Conservation (phyloP, 2,329 filamentous ascomycete species). For the Alternaria burnsii region DNA sequence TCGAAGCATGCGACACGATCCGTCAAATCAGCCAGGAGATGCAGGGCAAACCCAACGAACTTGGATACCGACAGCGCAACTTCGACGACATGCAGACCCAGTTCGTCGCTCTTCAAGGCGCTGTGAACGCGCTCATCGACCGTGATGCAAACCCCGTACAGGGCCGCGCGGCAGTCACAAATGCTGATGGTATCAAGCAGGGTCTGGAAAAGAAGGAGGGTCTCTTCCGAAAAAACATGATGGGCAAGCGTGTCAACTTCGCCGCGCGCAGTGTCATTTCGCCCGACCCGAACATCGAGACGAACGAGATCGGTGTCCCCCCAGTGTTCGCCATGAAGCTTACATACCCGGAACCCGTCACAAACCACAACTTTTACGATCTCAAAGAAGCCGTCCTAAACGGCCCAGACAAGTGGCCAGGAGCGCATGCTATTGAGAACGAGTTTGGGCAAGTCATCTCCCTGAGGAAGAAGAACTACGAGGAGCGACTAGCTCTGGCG, state of each 20-base stretch:
- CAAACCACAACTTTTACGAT: slow-evolving; percentile 95
- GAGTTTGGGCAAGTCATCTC: slow-evolving; percentile 93
- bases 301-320: slow-evolving; percentile 97
- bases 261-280: slow-evolving; percentile 97
- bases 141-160: slow-evolving; percentile 84
- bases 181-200: slow-evolving; percentile 96
- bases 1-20: slow-evolving; percentile 77
- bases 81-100: slow-evolving; percentile 82
- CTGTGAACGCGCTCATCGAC: slow-evolving; percentile 92
- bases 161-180: slow-evolving; percentile 77
- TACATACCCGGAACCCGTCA: slow-evolving; percentile 96
- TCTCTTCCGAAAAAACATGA: slow-evolving; percentile 99
- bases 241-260: slow-evolving; percentile 99
- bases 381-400: slow-evolving; percentile 97
- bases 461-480: slow-evolving; percentile 83
- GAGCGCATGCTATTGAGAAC: slow-evolving; percentile 92
- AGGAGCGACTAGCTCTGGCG: slow-evolving; percentile 87
- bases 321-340: slow-evolving; percentile 97
- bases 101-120: slow-evolving; percentile 85
- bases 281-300: slow-evolving; percentile 97
- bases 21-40: slow-evolving; percentile 78
- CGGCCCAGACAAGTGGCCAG: slow-evolving; percentile 91
- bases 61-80: slow-evolving; percentile 61
- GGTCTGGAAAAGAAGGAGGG: slow-evolving; percentile 98
- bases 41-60: slow-evolving; percentile 54